Evolutionary conservation across 257 asterid species (phyloP).

Genomic region (Gynochthodes officinalis): DNA sequence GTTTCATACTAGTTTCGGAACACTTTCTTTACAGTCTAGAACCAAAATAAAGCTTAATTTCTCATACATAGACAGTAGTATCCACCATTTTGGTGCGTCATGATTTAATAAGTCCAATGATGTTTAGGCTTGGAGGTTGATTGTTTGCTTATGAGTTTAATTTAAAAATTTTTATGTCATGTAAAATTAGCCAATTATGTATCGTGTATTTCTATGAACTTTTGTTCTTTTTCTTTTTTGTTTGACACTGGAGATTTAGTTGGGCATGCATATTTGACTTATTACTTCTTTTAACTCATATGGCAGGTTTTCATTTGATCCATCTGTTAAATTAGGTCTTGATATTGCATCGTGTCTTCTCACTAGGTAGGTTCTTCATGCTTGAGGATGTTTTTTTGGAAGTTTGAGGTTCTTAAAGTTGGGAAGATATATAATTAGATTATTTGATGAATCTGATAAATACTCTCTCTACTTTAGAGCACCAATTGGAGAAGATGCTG

Average conservation of each 20-base stretch:
- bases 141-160: neutral
- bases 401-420: slow-evolving; percentile 12
- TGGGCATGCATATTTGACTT: slow-evolving; percentile 10
- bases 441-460: slow-evolving; percentile 9
- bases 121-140: neutral
- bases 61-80: neutral
- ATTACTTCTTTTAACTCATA: slow-evolving; percentile 14
- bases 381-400: slow-evolving; percentile 18
- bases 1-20: neutral
- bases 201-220: neutral
- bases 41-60: neutral
- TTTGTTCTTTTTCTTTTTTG: slow-evolving; percentile 1
- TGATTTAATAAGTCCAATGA: neutral
- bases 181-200: neutral
- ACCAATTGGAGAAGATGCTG: slow-evolving; percentile 72
- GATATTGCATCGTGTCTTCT: slow-evolving; percentile 89
- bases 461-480: slow-evolving; percentile 50
- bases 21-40: neutral
- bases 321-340: slow-evolving; percentile 75
- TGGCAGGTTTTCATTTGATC: slow-evolving; percentile 89
- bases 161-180: neutral
- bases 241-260: neutral
- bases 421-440: slow-evolving; percentile 5
- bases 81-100: neutral
- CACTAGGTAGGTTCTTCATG: slow-evolving; percentile 54